phyloP scores from a whole-genome alignment of 2,329 filamentous ascomycete genomes.

The Elsinoe ampelina region DNA sequence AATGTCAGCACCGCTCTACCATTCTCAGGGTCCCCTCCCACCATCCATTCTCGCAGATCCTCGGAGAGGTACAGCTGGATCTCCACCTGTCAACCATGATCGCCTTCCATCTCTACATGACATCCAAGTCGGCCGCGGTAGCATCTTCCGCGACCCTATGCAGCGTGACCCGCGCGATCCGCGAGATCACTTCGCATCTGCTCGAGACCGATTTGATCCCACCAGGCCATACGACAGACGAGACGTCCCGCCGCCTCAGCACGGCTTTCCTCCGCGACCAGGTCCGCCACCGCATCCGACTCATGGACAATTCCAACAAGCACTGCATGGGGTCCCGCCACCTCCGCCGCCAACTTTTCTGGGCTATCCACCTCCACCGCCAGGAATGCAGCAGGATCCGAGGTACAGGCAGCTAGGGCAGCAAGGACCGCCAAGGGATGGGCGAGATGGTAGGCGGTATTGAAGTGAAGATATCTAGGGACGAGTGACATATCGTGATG shows the following conservation, averaged over 20 bases:
- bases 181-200: neutral
- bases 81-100: neutral
- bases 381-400: neutral
- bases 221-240: slow-evolving; percentile 1
- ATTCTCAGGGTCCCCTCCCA: neutral
- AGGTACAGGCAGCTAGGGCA: neutral
- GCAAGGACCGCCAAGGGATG: neutral
- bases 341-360: neutral
- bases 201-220: slow-evolving; percentile 1
- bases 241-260: neutral
- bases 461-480: neutral
- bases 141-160: neutral
- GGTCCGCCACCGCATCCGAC: neutral
- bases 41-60: neutral
- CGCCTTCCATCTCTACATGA: slow-evolving; percentile 1
- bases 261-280: neutral
- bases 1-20: neutral
- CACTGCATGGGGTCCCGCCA: neutral
- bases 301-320: slow-evolving; percentile 1
- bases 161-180: neutral
- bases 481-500: neutral
- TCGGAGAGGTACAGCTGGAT: neutral
- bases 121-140: neutral
- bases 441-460: neutral
- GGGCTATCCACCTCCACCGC: slow-evolving; percentile 7